phyloP scores from a whole-genome alignment of 495 filamentous ascomycete genomes.

The Penicillium parvum region DNA sequence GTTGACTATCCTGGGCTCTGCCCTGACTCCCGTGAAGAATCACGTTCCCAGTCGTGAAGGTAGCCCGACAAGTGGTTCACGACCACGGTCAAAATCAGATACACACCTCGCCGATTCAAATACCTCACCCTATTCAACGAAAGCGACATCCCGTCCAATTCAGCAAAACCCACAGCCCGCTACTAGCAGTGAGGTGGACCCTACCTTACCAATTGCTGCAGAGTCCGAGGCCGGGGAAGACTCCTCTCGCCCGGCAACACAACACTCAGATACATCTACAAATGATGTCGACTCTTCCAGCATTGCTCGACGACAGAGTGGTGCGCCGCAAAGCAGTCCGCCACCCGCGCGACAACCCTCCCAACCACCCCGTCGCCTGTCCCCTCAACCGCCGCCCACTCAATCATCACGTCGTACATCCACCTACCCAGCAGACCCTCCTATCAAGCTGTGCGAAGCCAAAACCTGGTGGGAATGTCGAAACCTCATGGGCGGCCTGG shows the following conservation, averaged over 20 bases:
- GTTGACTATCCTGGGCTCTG: not conserved
- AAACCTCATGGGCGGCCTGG: not conserved
- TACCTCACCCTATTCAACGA: too few species aligned
- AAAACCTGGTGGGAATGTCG: not conserved
- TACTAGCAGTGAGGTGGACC: too few species aligned
- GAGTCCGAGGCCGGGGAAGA: not conserved
- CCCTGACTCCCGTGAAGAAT: not conserved
- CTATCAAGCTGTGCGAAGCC: not conserved
- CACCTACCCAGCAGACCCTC: not conserved
- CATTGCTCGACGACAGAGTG: not conserved
- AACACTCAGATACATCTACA: too few species aligned
- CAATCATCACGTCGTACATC: not conserved
- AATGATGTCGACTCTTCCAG: too few species aligned
- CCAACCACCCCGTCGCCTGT: not conserved
- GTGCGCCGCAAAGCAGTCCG: not conserved
- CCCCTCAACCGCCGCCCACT: not conserved
- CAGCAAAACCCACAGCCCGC: not conserved
- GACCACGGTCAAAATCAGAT: too few species aligned
- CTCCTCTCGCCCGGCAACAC: not conserved
- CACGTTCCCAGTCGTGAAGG: not conserved
- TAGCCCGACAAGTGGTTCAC: too few species aligned
- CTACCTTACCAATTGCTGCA: too few species aligned
- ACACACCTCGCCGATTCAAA: too few species aligned
- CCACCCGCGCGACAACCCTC: not conserved
- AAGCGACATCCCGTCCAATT: not conserved